Evolutionary conservation across 1,139 yeast species (phyloP), one percentile per base, ranked within the genome.

Genomic region (Taphrina flavorubra): DNA sequence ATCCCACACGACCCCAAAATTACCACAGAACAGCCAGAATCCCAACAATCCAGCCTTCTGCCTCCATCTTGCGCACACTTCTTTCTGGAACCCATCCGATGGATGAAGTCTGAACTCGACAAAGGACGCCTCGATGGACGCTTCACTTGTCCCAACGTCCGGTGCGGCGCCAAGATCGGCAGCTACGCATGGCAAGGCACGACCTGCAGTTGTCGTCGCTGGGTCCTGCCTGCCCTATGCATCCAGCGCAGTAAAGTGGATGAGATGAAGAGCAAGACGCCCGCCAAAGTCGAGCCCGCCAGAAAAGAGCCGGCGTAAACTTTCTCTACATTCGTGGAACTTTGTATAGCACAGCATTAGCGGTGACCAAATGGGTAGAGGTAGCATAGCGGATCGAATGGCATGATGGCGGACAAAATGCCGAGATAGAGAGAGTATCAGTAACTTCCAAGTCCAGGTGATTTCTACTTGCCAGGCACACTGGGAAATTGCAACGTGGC

Each of bases 161-260:
- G 87, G 74, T 94, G 99, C 79, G 80, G 81, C 5, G 82, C 89
- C n/a, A 81, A 81, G 68, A 74, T 81, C 11, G 99, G 99, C 6
- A 92, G 92, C 0, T 94, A 92, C 76, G 86, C 88, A 72, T 94
- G 99, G 99, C 90, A 87, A 76, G 99, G 99, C 0, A 86, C 92
- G 5, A 82, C 96, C 73, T 94, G 99, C 77, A 87, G 96, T 69
- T 94, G 99, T 79, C 97, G 98, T 1, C 86, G 86, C 74, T 94
- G 99, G 99, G 87, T 94, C 81, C 84, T 91, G 6, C 99, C 99
- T 0, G 96, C 97, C 0, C 84, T 95, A 71, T 92, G 90, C 77
- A 77, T 94, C 64, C 94, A 88, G 76, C 81, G 87, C 51, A 88
- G 92, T 3, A 89, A 90, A 76, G 94, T 90, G 6, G 97, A 92